Base-by-base conservation (phyloP, 306 rosid species). In the Acacia confusa region DNA sequence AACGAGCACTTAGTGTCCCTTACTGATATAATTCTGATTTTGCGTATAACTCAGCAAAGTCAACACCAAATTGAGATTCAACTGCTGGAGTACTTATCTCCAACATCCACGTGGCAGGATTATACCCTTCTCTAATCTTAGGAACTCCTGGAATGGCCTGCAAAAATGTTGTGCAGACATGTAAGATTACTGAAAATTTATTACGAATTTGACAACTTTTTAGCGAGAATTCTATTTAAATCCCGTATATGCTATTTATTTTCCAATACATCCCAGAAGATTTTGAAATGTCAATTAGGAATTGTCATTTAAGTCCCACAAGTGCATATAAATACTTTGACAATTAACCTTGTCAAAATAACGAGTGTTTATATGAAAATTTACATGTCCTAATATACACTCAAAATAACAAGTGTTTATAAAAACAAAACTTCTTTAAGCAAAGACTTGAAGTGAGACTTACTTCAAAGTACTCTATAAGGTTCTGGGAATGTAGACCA, bases 101-200 rank as follows among this genome's bases (percentile, higher is more conserved):
- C 67, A 81, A 55, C 84, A 81, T 81, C 84, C 80, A 81, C 1
- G 84, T 81, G 30, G 84, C 80, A 17, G 84, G 84, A 74, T 81
- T 81, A 27, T 81, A 41, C 3, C 84, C 84, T 3, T 65, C 84
- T 38, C 40, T 53, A 9, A 74, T 81, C 80, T 65, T 74, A 17
- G 84, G 75, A 65, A 81, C 79, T 36, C 74, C 13, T 38, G 80
- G 75, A 40, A 81, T 66, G 75, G 80, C 74, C 78, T 80, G 73
- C 19, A 47, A 61, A 76, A 66, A 70, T 4, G 44, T 70, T 55
- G 45, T 28, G 9, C 76, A 57, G 9, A 64, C 47, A 69, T 72
- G 27, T 83, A 57, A 83, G 70, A 16, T 63, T 55, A 55, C 44
- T 22, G 15, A 43, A 66, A 78, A 41, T 61, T 38, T 81, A 53